phyloP scores from a whole-genome alignment of 208 protist species.

The Wallacemonas sp. region DNA sequence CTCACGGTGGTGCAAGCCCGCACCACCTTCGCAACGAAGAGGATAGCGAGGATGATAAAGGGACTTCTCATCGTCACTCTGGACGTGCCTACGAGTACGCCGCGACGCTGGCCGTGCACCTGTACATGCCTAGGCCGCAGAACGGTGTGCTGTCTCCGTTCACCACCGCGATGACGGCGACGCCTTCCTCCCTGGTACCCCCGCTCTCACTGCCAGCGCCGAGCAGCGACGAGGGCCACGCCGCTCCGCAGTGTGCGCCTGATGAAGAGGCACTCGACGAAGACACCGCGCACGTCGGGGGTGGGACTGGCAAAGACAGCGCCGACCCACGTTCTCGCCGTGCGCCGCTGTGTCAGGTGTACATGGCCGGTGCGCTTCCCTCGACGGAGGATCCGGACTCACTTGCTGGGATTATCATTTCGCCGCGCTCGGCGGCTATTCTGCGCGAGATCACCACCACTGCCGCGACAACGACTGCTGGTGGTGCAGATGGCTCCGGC shows the following conservation, averaged over 20 bases:
- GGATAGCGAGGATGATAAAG: neutral
- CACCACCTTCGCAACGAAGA: slow-evolving; percentile 14
- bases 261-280: neutral
- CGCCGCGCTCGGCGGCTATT: neutral
- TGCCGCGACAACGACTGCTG: neutral
- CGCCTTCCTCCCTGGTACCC: neutral
- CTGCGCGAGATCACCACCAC: neutral
- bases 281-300: too few relatives aligned
- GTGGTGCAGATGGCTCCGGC: too few relatives aligned
- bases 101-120: neutral
- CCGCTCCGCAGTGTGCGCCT: too few relatives aligned
- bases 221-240: too few relatives aligned
- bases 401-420: slow-evolving; percentile 2
- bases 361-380: neutral
- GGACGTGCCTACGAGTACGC: neutral
- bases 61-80: neutral
- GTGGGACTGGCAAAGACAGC: too few relatives aligned
- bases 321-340: too few relatives aligned
- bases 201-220: neutral
- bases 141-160: neutral
- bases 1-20: too few relatives aligned
- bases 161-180: neutral
- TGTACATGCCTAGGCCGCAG: neutral
- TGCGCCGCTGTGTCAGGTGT: neutral
- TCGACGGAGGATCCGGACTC: slow-evolving; percentile 4